These are phyloP conservation scores for Coccomyxa sp. DNA, from an alignment of 139 green algal species.

Conservation along the genomic window DNA sequence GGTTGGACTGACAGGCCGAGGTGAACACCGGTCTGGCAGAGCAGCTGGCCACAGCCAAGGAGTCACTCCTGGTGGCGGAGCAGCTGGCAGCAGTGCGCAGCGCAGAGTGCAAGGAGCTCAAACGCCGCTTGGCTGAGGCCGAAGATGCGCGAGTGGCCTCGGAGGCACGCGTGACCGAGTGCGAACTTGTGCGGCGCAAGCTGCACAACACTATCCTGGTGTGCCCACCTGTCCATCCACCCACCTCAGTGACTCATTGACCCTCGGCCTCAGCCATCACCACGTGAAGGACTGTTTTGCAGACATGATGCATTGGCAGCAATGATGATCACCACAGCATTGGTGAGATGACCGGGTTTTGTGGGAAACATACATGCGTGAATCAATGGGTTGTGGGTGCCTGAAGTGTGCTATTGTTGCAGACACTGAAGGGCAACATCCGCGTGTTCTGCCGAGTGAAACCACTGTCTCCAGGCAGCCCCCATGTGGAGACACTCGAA, in stretches of 20 bases:
- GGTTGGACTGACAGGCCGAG: background rate
- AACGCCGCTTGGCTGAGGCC: constrained; percentile 3
- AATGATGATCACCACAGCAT: too few relatives aligned
- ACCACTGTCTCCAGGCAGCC: constrained; percentile 25
- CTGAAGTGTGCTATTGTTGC: background rate
- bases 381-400: background rate
- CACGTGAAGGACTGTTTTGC: too few relatives aligned
- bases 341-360: too few relatives aligned
- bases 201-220: constrained; percentile 90
- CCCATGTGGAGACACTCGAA: constrained; percentile 3
- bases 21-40: background rate
- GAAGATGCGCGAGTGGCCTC: background rate
- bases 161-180: constrained; percentile 41
- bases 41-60: background rate
- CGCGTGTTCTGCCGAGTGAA: constrained; percentile 89
- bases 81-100: background rate
- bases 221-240: background rate
- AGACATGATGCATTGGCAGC: too few relatives aligned
- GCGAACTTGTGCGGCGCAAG: constrained; percentile 65
- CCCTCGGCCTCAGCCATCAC: background rate
- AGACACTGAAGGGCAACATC: constrained; percentile 94
- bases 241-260: background rate
- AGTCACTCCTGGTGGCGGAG: background rate
- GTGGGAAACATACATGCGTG: too few relatives aligned
- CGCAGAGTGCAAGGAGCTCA: background rate